Conservation (phyloP, 176 grass and related monocot genomes). For the Eleusine coracana region DNA sequence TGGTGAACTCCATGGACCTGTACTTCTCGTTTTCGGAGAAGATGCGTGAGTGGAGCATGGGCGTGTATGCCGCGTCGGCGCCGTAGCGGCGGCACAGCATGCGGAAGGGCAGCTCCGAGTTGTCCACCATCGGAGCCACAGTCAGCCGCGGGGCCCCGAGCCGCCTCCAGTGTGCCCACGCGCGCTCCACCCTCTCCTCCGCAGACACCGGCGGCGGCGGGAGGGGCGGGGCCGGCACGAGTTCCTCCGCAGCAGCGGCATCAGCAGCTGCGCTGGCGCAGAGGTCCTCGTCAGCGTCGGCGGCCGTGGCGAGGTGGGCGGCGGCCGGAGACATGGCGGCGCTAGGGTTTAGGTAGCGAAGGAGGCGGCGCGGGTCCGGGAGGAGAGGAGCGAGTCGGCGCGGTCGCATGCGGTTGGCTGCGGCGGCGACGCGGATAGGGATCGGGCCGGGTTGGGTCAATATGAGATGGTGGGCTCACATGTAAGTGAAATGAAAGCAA, state of each 20-base stretch:
- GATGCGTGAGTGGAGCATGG: constrained; percentile 98
- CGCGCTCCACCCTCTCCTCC: constrained; percentile 61
- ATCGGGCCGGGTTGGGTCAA: background rate
- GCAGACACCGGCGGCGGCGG: constrained; percentile 42
- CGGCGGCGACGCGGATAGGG: background rate
- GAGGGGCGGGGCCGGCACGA: background rate
- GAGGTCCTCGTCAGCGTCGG: constrained; percentile 52
- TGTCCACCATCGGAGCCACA: constrained; percentile 97
- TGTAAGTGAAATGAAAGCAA: background rate
- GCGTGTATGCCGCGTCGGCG: constrained; percentile 83
- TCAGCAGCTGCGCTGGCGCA: constrained; percentile 3
- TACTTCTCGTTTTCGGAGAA: constrained; percentile 99
- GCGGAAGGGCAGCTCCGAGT: constrained; percentile 94
- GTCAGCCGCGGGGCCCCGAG: constrained; percentile 64
- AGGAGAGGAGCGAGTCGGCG: constrained; percentile 23
- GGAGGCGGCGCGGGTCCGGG: constrained; percentile 35
- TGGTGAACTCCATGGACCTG: constrained; percentile 88
- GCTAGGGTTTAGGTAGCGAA: constrained; percentile 64
- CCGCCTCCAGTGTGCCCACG: constrained; percentile 89
- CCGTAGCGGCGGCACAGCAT: constrained; percentile 96
- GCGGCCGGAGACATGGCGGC: constrained; percentile 57
- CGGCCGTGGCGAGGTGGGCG: constrained; percentile 34
- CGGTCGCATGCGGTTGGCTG: constrained; percentile 27
- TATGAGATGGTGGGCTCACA: background rate
- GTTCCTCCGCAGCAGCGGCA: constrained; percentile 6